Base-by-base conservation (phyloP, 192 early-diverging fungal genomes). In the Backusella morwellensis region DNA sequence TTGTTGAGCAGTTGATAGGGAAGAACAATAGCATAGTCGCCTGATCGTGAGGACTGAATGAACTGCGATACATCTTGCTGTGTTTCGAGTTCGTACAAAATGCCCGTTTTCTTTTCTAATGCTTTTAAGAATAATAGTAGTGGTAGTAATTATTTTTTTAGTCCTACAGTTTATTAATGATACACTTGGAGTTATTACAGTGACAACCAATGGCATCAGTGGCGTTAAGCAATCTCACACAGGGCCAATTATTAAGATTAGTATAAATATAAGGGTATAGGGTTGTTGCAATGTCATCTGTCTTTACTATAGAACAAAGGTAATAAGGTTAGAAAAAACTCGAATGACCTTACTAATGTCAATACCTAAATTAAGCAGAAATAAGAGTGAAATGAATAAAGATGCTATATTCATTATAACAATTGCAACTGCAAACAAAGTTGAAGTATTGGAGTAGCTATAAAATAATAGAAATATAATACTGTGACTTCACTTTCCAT, bases 151-250 rank as follows among this genome's bases (percentile, higher is more conserved):
- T 34, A 36, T 6, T 19, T 29, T 74, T 74, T 42, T 75, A 19
- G 66, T 66, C n/a, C 15, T 34, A 50, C 0, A 50, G 6, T 19
- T 50, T 50, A 50, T n/a, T 40, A 6, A 19, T 50, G 47, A 50
- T 50, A 50, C 15, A 50, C 19, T 54, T 63, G 1, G 8, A 56
- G 6, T 50, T 36, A 15, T 75, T 85, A 90, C 91, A 78, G 75
- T 89, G 87, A 72, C 91, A 92, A 34, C 92, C 92, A 23, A 87
- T 82, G 6, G 75, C 75, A 23, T 85, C 86, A 17, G 87, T 85
- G 4, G 88, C 84, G 74, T 88, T 90, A 26, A 91, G 80, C 40
- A 91, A 66, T 11, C 91, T 84, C 19, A 89, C 80, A 76, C 91
- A 91, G 1, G 89, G 88, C 50, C 80, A 82, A 29, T 83, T 82